A percentile compares a stretch with the other conserved stretches of the same genome.
These are phyloP conservation scores for Mallotus nudiflorus DNA, from an alignment of 345 rosid genomes.

Conservation along the genomic window DNA sequence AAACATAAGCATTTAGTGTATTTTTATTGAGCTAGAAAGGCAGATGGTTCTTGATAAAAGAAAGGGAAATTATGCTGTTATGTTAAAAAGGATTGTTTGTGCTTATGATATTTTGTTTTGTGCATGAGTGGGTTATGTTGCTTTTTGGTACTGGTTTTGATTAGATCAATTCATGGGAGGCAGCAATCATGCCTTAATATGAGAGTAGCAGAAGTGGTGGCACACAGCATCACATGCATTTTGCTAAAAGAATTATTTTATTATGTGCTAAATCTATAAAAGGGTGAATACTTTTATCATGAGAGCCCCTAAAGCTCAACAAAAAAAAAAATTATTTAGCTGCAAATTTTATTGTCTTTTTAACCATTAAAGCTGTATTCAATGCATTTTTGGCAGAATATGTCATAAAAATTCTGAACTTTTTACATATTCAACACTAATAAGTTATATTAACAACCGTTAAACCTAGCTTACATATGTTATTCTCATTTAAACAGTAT, in stretches of 20 bases:
- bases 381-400: too few relatives aligned
- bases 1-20: conserved; percentile 1
- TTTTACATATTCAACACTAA: too few relatives aligned
- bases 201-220: conserved; percentile 11
- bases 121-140: conserved; percentile 11
- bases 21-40: neutral
- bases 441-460: too few relatives aligned
- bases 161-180: conserved; percentile 32
- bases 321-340: too few relatives aligned
- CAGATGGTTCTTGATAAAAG: neutral
- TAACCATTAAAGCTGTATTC: too few relatives aligned
- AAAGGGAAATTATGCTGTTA: conserved; percentile 5
- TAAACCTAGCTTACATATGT: too few relatives aligned
- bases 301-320: too few relatives aligned
- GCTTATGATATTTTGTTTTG: conserved; percentile 9
- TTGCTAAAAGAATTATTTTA: neutral
- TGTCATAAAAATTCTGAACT: too few relatives aligned
- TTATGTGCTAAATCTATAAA: neutral
- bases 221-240: conserved; percentile 27
- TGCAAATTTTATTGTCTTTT: too few relatives aligned
- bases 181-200: conserved; percentile 40
- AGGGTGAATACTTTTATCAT: neutral
- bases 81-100: neutral
- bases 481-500: too few relatives aligned
- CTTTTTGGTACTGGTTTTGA: conserved; percentile 20